These are phyloP conservation scores for Durusdinium trenchii DNA, from an alignment of 73 alveolate genomes.

Conservation along the genomic window DNA sequence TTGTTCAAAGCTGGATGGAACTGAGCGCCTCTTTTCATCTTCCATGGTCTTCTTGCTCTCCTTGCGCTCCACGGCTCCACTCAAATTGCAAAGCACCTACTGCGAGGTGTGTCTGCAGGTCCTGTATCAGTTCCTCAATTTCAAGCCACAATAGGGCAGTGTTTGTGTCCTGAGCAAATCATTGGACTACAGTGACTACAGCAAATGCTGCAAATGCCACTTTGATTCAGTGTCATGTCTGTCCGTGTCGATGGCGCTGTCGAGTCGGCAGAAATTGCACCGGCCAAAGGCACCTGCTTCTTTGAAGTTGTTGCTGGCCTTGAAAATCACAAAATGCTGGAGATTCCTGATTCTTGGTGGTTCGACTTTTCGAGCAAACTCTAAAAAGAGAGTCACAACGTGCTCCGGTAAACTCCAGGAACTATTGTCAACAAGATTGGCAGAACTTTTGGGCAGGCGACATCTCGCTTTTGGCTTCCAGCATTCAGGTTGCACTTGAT, in stretches of 20 bases:
- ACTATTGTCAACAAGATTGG: background rate
- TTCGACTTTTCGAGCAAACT: background rate
- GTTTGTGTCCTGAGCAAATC: constrained; percentile 65
- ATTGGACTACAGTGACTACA: background rate
- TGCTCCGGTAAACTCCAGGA: background rate
- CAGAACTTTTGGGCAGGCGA: background rate
- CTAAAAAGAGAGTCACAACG: background rate
- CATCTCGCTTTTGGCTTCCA: constrained; percentile 80
- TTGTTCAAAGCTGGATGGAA: background rate
- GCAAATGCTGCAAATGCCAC: background rate
- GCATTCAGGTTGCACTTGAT: constrained; percentile 88
- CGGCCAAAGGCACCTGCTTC: constrained; percentile 94
- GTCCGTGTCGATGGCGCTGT: constrained; percentile 85
- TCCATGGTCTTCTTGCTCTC: constrained; percentile 50
- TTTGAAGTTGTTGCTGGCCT: constrained; percentile 79
- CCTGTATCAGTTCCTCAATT: constrained; percentile 71
- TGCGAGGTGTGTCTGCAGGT: background rate
- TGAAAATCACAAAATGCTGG: no score
- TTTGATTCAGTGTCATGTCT: background rate
- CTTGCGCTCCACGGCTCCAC: background rate
- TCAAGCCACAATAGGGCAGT: constrained; percentile 52
- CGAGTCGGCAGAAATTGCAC: constrained; percentile 87
- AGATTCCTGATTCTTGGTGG: background rate
- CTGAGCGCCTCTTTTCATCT: constrained; percentile 38
- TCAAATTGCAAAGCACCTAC: background rate